Evolutionary conservation across 1,139 yeast genomes (phyloP).

Genomic region (Yamadazyma friedrichii): DNA sequence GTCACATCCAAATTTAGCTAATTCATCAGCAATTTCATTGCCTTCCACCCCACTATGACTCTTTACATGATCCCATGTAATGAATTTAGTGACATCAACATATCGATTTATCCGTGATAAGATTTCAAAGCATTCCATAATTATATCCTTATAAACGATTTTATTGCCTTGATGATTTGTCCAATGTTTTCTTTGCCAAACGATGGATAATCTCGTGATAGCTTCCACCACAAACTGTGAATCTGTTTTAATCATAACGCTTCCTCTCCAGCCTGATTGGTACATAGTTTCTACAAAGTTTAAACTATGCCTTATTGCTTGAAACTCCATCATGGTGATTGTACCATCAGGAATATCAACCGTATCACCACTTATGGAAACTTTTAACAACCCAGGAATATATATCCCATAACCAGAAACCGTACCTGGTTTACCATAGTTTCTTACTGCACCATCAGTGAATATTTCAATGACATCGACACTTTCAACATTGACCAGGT

Average conservation of each 20-base stretch:
- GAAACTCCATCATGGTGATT: constrained; percentile 79
- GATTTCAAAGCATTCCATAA: constrained; percentile 29
- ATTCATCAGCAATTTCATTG: constrained; percentile 71
- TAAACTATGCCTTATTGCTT: constrained; percentile 49
- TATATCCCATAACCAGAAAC: constrained; percentile 65
- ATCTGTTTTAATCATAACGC: constrained; percentile 47
- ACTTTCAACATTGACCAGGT: too few species aligned
- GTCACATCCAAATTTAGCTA: constrained; percentile 67
- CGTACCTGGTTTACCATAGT: constrained; percentile 52
- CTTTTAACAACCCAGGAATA: constrained; percentile 21
- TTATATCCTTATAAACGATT: constrained; percentile 54
- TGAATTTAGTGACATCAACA: constrained; percentile 9
- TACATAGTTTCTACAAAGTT: not conserved
- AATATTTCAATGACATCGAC: too few species aligned
- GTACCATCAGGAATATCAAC: constrained; percentile 31
- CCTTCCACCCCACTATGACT: constrained; percentile 75
- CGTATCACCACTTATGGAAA: not conserved
- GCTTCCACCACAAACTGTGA: constrained; percentile 54
- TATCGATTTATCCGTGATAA: constrained; percentile 26
- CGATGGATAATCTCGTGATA: constrained; percentile 48
- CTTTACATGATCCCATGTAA: constrained; percentile 56
- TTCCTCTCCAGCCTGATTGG: not conserved
- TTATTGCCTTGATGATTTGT: constrained; percentile 39
- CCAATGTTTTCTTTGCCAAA: constrained; percentile 60
- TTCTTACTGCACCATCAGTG: constrained; percentile 62